A percentile compares a stretch with the other conserved stretches of the same genome.
phyloP scores from a whole-genome alignment of 345 rosid species.

The Citrus mangshanensis region DNA sequence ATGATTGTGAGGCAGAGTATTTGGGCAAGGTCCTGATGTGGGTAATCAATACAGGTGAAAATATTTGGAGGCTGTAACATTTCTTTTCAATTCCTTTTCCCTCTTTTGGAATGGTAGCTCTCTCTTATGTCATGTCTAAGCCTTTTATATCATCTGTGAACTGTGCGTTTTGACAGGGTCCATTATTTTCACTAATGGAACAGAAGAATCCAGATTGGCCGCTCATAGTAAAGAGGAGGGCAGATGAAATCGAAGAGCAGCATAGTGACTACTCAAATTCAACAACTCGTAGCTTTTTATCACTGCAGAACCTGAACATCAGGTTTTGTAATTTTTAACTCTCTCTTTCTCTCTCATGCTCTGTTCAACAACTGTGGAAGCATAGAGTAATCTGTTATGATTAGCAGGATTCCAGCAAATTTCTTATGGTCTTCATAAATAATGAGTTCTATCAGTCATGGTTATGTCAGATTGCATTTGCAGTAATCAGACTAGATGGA shows the following conservation, averaged over 20 bases:
- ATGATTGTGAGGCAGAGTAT: conserved; percentile 89
- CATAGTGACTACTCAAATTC: conserved; percentile 81
- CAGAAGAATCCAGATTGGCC: conserved; percentile 78
- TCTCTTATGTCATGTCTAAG: background rate
- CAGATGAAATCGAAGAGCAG: conserved; percentile 68
- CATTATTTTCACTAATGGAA: conserved; percentile 72
- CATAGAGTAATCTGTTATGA: background rate
- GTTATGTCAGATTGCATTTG: background rate
- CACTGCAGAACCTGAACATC: conserved; percentile 95
- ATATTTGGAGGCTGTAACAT: background rate
- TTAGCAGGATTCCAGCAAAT: background rate
- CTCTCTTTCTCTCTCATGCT: background rate
- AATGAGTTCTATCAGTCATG: background rate
- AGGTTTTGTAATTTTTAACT: conserved; percentile 36
- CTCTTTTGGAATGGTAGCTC: background rate
- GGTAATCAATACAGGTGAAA: conserved; percentile 85
- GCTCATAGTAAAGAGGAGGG: conserved; percentile 78
- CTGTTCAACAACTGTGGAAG: background rate
- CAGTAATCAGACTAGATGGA: background rate
- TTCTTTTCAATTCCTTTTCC: background rate
- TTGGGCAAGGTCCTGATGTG: conserved; percentile 98
- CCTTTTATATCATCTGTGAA: background rate
- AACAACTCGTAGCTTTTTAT: conserved; percentile 58
- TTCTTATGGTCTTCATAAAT: background rate
- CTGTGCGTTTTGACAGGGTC: conserved; percentile 47